phyloP scores from a whole-genome alignment of 2,329 filamentous ascomycete genomes.

The Gaeumannomyces sp. region DNA sequence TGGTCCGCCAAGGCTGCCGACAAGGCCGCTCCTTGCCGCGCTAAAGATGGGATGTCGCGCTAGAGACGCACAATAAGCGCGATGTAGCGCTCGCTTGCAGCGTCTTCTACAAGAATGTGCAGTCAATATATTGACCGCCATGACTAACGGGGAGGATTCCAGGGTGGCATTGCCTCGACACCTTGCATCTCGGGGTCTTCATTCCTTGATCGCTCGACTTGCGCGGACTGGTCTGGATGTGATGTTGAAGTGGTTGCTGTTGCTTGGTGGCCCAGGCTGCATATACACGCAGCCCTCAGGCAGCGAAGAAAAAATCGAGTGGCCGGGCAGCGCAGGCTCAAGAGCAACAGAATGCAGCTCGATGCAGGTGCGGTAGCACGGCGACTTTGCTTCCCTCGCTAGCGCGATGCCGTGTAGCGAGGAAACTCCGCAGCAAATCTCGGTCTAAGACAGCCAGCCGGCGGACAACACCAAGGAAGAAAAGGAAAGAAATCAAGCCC shows the following conservation, averaged over 20 bases:
- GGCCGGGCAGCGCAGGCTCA: not conserved
- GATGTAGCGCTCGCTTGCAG: not conserved
- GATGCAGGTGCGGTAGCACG: not conserved
- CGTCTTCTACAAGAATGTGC: not conserved
- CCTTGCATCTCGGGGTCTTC: too few species aligned
- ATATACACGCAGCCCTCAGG: not conserved
- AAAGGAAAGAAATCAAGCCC: too few species aligned
- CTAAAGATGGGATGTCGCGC: not conserved
- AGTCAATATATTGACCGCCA: not conserved
- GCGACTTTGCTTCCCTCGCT: not conserved
- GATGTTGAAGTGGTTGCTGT: too few species aligned
- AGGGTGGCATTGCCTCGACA: not conserved
- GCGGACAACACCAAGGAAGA: too few species aligned
- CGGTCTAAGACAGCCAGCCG: too few species aligned
- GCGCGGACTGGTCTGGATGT: too few species aligned
- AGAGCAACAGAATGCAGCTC: not conserved
- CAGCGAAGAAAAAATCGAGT: not conserved
- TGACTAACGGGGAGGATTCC: not conserved
- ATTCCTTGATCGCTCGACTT: not conserved
- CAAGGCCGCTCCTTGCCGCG: not conserved
- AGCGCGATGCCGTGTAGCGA: not conserved
- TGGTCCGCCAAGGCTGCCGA: not conserved
- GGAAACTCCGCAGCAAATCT: not conserved
- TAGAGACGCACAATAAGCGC: constrained; percentile 1
- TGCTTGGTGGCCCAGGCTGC: too few species aligned